Evolutionary conservation across 208 protist species (phyloP), one percentile per base, ranked within the genome.

Genomic region (Crithidia expoeki): DNA sequence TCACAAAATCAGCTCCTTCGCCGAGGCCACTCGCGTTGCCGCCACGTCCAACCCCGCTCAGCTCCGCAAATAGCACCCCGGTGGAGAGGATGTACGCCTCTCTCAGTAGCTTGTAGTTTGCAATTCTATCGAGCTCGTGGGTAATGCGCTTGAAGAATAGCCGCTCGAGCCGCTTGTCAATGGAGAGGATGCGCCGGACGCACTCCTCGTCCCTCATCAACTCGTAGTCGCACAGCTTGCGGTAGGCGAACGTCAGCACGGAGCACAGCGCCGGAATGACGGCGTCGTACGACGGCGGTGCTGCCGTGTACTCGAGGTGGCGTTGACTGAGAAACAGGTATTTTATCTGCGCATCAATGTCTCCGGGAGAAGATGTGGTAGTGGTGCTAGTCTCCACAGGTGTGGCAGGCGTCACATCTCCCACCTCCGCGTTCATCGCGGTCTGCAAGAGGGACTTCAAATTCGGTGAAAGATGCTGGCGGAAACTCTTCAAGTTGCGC

Each of bases 181-280:
- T 86, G n/a, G 81, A 85, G 11, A 94, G 70, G 34, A 90, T 69
- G 53, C 82, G 78, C 53, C 75, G 80, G 38, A 83, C 70, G 19
- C 50, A 68, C 23, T 80, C 78, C 16, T 79, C 75, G 53, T 76
- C 65, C 7, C 27, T 40, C 61, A 86, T 66, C 36, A 84, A 28
- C 42, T 92, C 84, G 61, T 90, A 90, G 68, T 94, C 86, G 49
- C 84, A 84, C 27, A 94, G 65, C 16, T 81, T 74, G 27, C 82
- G 81, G 63, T 92, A 94, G n/a, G 76, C 73, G 33, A 85, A 76
- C 36, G 79, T 85, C 7, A 94, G 74, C 11, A 85, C 66, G 0
- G 76, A 68, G 66, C 81, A 92, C 25, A 94, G 51, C 0, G 86
- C 68, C 10, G 85, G 78, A 10, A 92, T 67, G 7, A 94, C 57